These are phyloP conservation scores for Phaeosphaeria sp. DNA, from an alignment of 2,329 filamentous ascomycete genomes.

Conservation along the genomic window DNA sequence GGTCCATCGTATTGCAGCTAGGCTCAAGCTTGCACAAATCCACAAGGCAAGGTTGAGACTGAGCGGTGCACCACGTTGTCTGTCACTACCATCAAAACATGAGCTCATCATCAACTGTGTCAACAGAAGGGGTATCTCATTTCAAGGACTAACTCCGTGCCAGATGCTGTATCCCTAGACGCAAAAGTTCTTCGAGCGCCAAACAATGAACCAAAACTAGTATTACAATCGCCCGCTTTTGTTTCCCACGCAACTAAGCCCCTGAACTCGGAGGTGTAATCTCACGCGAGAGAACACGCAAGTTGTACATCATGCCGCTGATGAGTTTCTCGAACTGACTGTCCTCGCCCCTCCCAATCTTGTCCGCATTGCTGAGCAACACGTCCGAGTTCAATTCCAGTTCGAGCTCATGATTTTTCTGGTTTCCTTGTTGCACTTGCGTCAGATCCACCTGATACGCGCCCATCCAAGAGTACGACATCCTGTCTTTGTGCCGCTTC, in stretches of 20 bases:
- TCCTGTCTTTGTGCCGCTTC: conserved; percentile 83
- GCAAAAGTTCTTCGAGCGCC: conserved; percentile 8
- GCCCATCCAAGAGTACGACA: conserved; percentile 86
- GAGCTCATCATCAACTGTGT: neutral
- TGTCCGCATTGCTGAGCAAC: conserved; percentile 71
- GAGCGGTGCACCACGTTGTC: too few species aligned
- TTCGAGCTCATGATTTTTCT: conserved; percentile 82
- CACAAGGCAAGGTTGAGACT: too few species aligned
- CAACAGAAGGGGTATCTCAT: conserved; percentile 40
- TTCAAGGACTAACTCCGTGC: conserved; percentile 32
- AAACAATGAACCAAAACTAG: conserved; percentile 9
- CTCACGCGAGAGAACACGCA: conserved; percentile 45
- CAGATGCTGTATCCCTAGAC: conserved; percentile 16
- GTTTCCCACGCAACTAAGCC: conserved; percentile 1
- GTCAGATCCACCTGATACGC: conserved; percentile 89
- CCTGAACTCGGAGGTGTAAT: conserved; percentile 31
- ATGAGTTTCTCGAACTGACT: conserved; percentile 67
- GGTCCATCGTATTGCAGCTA: too few species aligned
- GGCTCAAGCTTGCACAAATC: too few species aligned
- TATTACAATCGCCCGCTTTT: conserved; percentile 13
- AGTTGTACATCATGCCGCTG: conserved; percentile 76
- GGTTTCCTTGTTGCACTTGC: conserved; percentile 70
- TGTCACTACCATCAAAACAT: neutral
- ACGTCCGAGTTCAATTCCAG: conserved; percentile 72
- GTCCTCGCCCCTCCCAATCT: conserved; percentile 59